A percentile compares a stretch with the other conserved stretches of the same genome.
phyloP scores from a whole-genome alignment of 345 rosid species.

The Physaria fendleri region DNA sequence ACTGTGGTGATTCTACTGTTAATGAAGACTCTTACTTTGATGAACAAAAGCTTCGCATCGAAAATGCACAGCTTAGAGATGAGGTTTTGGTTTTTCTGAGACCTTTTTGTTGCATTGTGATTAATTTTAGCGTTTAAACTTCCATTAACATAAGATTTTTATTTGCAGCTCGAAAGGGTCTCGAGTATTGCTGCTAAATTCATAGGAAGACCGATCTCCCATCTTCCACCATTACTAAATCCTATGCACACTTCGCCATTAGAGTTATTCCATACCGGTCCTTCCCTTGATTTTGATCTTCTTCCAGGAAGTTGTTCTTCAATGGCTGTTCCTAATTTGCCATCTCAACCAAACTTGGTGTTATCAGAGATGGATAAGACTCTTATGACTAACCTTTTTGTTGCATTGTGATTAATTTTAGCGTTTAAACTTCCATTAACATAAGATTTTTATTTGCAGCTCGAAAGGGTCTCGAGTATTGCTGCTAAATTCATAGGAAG shows the following conservation, averaged over 20 bases:
- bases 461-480: slow-evolving; percentile 85
- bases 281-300: slow-evolving; percentile 88
- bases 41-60: slow-evolving; percentile 77
- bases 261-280: slow-evolving; percentile 61
- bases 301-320: slow-evolving; percentile 63
- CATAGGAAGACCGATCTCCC: slow-evolving; percentile 86
- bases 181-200: slow-evolving; percentile 87
- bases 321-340: slow-evolving; percentile 33
- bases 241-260: slow-evolving; percentile 57
- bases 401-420: neutral
- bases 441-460: slow-evolving; percentile 34
- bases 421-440: neutral
- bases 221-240: slow-evolving; percentile 72
- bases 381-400: slow-evolving; percentile 43
- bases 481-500: slow-evolving; percentile 90
- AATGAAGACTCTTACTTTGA: slow-evolving; percentile 78
- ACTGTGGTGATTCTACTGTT: slow-evolving; percentile 80
- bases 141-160: neutral
- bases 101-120: neutral
- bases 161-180: slow-evolving; percentile 74
- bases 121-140: neutral
- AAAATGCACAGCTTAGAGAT: slow-evolving; percentile 79
- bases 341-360: slow-evolving; percentile 44
- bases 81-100: slow-evolving; percentile 46
- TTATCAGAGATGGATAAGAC: slow-evolving; percentile 88